Base-by-base conservation (phyloP, 1,284 basidiomycete genomes). In the Sporisorium scitamineum region DNA sequence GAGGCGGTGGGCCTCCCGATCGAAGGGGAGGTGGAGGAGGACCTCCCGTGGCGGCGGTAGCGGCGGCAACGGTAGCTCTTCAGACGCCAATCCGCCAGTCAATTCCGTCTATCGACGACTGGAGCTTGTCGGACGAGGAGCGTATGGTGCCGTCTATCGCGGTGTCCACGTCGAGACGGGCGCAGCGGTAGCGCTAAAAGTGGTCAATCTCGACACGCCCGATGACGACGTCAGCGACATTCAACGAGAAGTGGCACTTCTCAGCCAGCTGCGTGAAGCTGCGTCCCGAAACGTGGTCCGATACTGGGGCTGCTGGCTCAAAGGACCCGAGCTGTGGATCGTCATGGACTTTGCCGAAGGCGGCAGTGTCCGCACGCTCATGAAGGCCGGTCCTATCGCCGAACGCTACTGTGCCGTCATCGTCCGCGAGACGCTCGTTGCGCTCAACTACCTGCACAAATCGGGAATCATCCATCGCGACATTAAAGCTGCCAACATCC, bases 331-430 rank as follows among this genome's bases (percentile, higher is more conserved):
- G 55, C 93, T 99, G 6, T 99, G 97, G 95, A 99, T 99, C 78
- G 94, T 93, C 42, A 99, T 99, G 97, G 97, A 99, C 86, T 92
- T 92, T 83, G 97, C 97, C 7, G 92, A 94, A 75, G 97, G 96
- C 4, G 97, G 97, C 10, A 97, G 94, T 82, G 94, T 98, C 11
- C 89, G 94, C 52, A 94, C 94, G 0, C 88, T 99, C 76, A 89
- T 90, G 77, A 92, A 91, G 79, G 91, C 92, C 37, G 92, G 92
- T 6, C 87, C 81, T 11, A 84, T 99, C 47, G 94, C 96, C 84
- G 97, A 99, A 87, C 91, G 91, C 82, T 95, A 94, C 85, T 92
- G 92, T 54, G 91, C 91, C 57, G 86, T 98, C 81, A 94, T 99
- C 82, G 89, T 92, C 55, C 90, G 96, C 31, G 97, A 99, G 86